These are phyloP conservation scores for Flagelloscypha sp. DNA, from an alignment of 768 basidiomycete genomes.

Conservation along the genomic window DNA sequence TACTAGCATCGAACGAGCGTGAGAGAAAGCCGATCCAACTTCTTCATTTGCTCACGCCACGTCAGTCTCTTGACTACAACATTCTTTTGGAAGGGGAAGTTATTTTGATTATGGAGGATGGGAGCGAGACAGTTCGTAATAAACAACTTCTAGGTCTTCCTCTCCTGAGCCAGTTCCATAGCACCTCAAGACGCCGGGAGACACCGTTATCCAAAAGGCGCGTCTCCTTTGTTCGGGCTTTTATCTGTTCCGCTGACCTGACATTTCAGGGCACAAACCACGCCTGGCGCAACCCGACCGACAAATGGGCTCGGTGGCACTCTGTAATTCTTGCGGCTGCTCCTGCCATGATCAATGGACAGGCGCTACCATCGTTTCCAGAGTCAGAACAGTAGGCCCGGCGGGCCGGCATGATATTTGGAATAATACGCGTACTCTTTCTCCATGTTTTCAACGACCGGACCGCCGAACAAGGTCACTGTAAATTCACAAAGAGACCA, in stretches of 20 bases:
- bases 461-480: constrained; percentile 27
- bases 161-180: no score
- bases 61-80: constrained; percentile 53
- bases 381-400: not conserved
- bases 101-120: constrained; percentile 49
- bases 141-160: no score
- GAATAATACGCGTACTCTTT: not conserved
- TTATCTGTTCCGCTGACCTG: no score
- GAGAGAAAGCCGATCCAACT: no score
- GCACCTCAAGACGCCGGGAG: constrained; percentile 46
- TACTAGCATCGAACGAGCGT: constrained; percentile 28
- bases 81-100: constrained; percentile 51
- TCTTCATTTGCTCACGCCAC: no score
- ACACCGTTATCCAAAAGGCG: constrained; percentile 49
- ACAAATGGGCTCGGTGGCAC: constrained; percentile 43
- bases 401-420: constrained; percentile 10
- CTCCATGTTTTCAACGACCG: constrained; percentile 2
- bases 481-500: constrained; percentile 67
- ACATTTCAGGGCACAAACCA: no score
- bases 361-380: constrained; percentile 28
- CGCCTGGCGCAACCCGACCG: constrained; percentile 49
- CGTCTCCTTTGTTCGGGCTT: no score
- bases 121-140: constrained; percentile 42
- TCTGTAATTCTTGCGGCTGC: constrained; percentile 47
- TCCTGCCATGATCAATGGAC: constrained; percentile 39